Conservation (phyloP, 257 asterid genomes). For the Solanum peruvianum region DNA sequence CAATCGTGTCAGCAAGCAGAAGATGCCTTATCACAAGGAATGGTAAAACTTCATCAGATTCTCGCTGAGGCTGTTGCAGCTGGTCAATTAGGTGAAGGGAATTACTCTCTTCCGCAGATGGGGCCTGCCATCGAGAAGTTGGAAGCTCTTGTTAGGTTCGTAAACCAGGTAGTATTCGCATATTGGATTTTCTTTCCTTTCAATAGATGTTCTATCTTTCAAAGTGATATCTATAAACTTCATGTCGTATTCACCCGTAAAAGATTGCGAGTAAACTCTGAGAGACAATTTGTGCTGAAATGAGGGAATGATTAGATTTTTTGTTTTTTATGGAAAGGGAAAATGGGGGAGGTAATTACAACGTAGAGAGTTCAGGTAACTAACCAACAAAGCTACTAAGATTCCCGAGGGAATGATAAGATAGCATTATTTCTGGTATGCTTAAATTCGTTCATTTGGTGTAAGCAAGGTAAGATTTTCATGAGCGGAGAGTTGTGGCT, state of each 20-base stretch:
- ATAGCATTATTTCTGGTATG: neutral
- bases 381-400: neutral
- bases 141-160: conserved; percentile 58
- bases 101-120: conserved; percentile 48
- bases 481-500: neutral
- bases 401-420: neutral
- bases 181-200: neutral
- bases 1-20: conserved; percentile 87
- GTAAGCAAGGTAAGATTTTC: neutral
- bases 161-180: conserved; percentile 54
- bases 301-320: neutral
- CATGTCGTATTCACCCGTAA: neutral
- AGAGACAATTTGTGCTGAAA: neutral
- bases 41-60: conserved; percentile 59
- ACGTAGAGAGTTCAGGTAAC: neutral
- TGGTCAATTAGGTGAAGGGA: conserved; percentile 43
- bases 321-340: neutral
- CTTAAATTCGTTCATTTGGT: neutral
- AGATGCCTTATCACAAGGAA: conserved; percentile 83
- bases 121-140: conserved; percentile 59
- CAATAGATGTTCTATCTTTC: neutral
- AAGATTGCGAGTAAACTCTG: neutral
- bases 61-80: conserved; percentile 41
- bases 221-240: neutral
- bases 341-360: neutral